Evolutionary conservation across 345 rosid genomes (phyloP).

Genomic region (Cardamine resedifolia): DNA sequence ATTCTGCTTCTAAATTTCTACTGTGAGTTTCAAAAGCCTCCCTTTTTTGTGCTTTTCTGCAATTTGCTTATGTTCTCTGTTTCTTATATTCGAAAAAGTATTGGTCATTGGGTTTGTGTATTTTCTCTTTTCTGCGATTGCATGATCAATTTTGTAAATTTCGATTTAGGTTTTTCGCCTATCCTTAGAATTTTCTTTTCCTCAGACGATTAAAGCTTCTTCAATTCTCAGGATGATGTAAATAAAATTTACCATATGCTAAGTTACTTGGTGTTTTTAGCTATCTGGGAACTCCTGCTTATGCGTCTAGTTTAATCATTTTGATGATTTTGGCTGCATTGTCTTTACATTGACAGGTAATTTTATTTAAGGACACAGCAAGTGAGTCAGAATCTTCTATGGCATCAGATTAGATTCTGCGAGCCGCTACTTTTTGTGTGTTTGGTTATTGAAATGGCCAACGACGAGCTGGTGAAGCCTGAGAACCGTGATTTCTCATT

Average conservation of each 20-base stretch:
- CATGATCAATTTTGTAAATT: conserved; percentile 9
- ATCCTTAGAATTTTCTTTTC: not conserved
- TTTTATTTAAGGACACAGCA: not conserved
- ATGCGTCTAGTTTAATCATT: too few species aligned
- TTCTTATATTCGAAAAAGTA: not conserved
- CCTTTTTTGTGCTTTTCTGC: not conserved
- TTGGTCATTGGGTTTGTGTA: not conserved
- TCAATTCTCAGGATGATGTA: not conserved
- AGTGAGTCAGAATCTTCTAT: not conserved
- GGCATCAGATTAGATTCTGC: too few species aligned
- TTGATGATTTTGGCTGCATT: not conserved
- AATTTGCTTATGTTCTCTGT: conserved; percentile 5
- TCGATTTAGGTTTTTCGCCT: not conserved
- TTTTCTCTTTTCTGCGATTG: not conserved
- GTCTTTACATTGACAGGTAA: conserved; percentile 18
- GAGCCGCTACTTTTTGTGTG: too few species aligned
- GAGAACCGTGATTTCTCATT: conserved; percentile 28
- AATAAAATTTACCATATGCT: not conserved
- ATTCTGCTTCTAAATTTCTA: not conserved
- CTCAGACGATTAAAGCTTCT: too few species aligned
- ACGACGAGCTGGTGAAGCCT: conserved; percentile 34
- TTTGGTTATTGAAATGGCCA: conserved; percentile 31
- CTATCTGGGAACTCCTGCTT: too few species aligned
- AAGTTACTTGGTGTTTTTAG: too few species aligned
- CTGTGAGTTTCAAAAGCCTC: conserved; percentile 22